Base-by-base conservation (phyloP, 169 alveolate genomes). In the Cryptosporidium viatorum region DNA sequence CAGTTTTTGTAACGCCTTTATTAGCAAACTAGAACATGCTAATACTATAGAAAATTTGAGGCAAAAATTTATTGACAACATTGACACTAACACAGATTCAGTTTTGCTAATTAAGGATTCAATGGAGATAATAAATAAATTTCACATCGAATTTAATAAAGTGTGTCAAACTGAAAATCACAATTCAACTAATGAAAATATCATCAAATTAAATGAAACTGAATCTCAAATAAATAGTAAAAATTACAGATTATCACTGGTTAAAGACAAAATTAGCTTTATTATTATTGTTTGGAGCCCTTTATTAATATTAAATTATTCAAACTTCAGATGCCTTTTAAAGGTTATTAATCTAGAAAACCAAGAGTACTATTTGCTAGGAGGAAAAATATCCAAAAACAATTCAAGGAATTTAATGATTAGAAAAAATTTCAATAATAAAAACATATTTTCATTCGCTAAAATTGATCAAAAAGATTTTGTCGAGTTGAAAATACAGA, bases 251-350 rank as follows among this genome's bases (percentile, higher is more conserved):
- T 16, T 55, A 5, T 55, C 67, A 55, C 23, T 55, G 4, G 7
- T 55, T 55, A 55, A 55, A 10, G 67, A 23, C 35, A 55, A 55
- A 26, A 55, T 55, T 55, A 55, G 67, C n/a, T 55, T n/a, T 55
- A 1, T 55, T 55, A 55, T 55, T n/a, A 23, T 55, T 16, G 37
- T 55, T 16, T 55, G 67, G 67, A 21, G 67, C 18, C 35, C 67
- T 21, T 55, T 55, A 26, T 21, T 55, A 23, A 55, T 55, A 8
- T 3, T 55, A 26, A 55, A 55, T 55, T 55, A 55, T 21, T 55
- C 67, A 0, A 55, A 55, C 67, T 8, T 55, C 5, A 26, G 5
- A 3, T 55, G 23, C 3, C 1, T 55, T n/a, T 55, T 55, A 26
- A 26, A 23, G 37, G 12, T 55, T 26, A n/a, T 26, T 55, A 29